A percentile compares a stretch with the other conserved stretches of the same genome.
These are phyloP conservation scores for Saccharomycopsis capsularis DNA, from an alignment of 805 yeast species.

Conservation along the genomic window DNA sequence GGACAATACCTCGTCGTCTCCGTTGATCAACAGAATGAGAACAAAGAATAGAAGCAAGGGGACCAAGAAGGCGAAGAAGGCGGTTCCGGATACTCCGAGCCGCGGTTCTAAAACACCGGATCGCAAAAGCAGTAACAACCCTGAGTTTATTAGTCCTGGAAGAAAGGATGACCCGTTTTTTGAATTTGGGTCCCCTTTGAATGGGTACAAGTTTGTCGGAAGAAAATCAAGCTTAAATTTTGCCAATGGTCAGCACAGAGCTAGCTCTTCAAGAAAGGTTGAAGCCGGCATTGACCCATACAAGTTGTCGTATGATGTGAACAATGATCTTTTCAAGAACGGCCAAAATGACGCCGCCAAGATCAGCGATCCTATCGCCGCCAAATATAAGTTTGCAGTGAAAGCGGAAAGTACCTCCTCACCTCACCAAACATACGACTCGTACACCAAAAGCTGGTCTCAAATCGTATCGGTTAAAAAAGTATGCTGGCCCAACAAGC, in stretches of 20 bases:
- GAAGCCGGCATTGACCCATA: not conserved
- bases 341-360: not conserved
- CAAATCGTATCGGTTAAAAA: constrained; percentile 20
- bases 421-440: not conserved
- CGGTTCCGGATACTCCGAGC: too few species aligned
- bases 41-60: constrained; percentile 2
- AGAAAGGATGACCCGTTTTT: constrained; percentile 2
- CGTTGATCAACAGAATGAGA: constrained; percentile 1
- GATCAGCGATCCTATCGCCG: not conserved
- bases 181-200: constrained; percentile 1
- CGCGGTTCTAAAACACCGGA: too few species aligned
- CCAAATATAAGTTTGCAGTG: not conserved
- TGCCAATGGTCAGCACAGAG: not conserved
- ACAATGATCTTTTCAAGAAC: not conserved
- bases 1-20: not conserved
- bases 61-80: not conserved
- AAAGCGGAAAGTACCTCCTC: not conserved
- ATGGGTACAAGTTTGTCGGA: constrained; percentile 1
- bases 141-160: not conserved
- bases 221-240: not conserved
- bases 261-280: not conserved
- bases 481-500: constrained; percentile 32
- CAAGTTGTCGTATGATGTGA: constrained; percentile 5
- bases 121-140: not conserved
- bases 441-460: not conserved